These are phyloP conservation scores for Scutellaria baicalensis DNA, from an alignment of 257 asterid species.

Conservation along the genomic window DNA sequence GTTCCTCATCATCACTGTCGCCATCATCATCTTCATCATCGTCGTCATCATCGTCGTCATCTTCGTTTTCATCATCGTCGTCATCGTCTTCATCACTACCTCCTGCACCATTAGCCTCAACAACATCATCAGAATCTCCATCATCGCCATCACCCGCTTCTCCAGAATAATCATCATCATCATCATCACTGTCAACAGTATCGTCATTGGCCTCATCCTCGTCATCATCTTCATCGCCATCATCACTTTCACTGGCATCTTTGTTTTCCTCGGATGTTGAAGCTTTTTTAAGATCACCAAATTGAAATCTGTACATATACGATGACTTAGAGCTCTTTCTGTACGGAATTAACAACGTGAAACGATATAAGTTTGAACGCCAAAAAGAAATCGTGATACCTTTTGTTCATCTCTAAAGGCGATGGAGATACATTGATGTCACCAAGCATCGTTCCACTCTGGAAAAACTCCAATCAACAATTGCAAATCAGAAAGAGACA, in stretches of 20 bases:
- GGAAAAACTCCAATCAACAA: background rate
- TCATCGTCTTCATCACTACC: slow-evolving; percentile 17
- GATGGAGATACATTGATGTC: slow-evolving; percentile 10
- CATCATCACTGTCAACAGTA: slow-evolving; percentile 14
- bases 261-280: slow-evolving; percentile 14
- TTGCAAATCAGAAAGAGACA: background rate
- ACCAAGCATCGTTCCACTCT: slow-evolving; percentile 12
- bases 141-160: slow-evolving; percentile 14
- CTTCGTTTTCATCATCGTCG: background rate
- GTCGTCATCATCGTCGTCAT: slow-evolving; percentile 2
- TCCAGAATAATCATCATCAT: slow-evolving; percentile 20
- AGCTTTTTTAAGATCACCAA: slow-evolving; percentile 15
- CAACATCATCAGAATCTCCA: slow-evolving; percentile 25
- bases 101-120: slow-evolving; percentile 15
- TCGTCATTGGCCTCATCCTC: background rate
- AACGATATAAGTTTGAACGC: background rate
- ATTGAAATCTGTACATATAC: slow-evolving; percentile 12
- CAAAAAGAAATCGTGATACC: background rate
- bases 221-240: slow-evolving; percentile 7
- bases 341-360: background rate
- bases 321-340: background rate
- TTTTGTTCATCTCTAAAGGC: slow-evolving; percentile 3
- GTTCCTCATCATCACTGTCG: slow-evolving; percentile 26
- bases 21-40: slow-evolving; percentile 11
- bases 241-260: slow-evolving; percentile 20